Evolutionary conservation across 305 asterid species (phyloP), one percentile per base, ranked within the genome.

Genomic region (Salvia sclarea): DNA sequence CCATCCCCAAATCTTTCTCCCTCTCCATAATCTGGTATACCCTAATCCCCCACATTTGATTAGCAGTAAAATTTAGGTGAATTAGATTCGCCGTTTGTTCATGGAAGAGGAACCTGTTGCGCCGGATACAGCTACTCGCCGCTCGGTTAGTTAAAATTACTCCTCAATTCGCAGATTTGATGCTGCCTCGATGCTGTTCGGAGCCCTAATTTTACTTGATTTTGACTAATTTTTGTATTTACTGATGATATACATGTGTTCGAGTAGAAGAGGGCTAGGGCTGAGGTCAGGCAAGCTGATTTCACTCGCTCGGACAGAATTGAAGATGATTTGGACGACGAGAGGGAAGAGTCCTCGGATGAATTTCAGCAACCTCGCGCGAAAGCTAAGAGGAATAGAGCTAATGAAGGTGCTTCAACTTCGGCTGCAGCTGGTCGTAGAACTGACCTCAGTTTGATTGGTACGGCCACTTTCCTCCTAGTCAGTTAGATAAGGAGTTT

Each of bases 211-310:
- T 77, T 68, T 48, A 5, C 65, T 50, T 56, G 43, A 20, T 28
- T 60, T 74, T 43, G 11, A 12, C 52, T 43, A 47, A 58, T 25
- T 4, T 21, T 25, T 44, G n/a, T 49, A 57, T 61, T 35, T 4
- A n/a, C 40, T 24, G 14, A 61, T 61, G 67, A 21, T 47, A n/a
- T n/a, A n/a, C n/a, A n/a, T 31, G 58, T 73, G 73, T 47, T 74
- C 35, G 81, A 75, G 82, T 64, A 93, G 97, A 93, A 83, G 77
- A 85, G 98, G 82, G 33, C 78, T 78, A 88, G 92, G 91, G 86
- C 71, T 84, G 88, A 69, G 83, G 83, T 78, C 68, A 82, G 68
- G 80, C 64, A 72, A 16, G 74, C 74, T 41, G 85, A 80, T 57
- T 83, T 78, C 76, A 79, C 88, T 2, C 84, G 88, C 57, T 13